Evolutionary conservation across 225 moss, liverwort and hornwort species (phyloP).

Genomic region (Rhytidiadelphus loreus): DNA sequence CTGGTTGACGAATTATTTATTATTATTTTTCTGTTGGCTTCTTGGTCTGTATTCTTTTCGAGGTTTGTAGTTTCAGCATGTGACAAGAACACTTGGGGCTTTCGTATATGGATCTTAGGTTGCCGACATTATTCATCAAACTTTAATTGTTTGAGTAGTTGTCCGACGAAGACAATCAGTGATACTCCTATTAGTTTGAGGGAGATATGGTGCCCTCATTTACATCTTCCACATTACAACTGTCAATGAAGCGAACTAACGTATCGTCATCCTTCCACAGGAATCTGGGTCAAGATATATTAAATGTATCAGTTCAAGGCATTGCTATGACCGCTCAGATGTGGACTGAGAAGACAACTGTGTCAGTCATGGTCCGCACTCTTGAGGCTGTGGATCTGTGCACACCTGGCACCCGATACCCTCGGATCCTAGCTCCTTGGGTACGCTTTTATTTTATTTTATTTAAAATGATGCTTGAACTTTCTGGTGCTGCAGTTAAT

Average conservation of each 20-base stretch:
- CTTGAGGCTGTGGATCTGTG: conserved; percentile 54
- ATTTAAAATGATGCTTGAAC: background rate
- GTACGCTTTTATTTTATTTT: conserved; percentile 1
- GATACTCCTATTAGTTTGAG: background rate
- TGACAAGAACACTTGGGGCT: background rate
- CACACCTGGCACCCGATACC: conserved; percentile 43
- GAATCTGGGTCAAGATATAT: conserved; percentile 34
- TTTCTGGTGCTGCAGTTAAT: background rate
- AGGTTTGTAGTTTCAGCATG: background rate
- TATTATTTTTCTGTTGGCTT: background rate
- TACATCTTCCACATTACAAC: background rate
- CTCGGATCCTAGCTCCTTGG: conserved; percentile 53
- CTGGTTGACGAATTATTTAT: background rate
- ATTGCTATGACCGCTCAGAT: conserved; percentile 47
- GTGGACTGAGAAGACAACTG: conserved; percentile 36
- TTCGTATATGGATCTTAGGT: background rate
- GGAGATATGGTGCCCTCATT: background rate
- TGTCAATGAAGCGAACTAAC: background rate
- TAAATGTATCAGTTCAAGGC: conserved; percentile 48
- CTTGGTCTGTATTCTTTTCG: background rate
- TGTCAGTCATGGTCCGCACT: conserved; percentile 49
- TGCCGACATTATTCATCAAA: background rate
- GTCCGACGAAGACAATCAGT: background rate
- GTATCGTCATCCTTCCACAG: background rate
- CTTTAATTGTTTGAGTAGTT: background rate